These are phyloP conservation scores for Malus sylvestris DNA, from an alignment of 306 rosid species.

Conservation along the genomic window DNA sequence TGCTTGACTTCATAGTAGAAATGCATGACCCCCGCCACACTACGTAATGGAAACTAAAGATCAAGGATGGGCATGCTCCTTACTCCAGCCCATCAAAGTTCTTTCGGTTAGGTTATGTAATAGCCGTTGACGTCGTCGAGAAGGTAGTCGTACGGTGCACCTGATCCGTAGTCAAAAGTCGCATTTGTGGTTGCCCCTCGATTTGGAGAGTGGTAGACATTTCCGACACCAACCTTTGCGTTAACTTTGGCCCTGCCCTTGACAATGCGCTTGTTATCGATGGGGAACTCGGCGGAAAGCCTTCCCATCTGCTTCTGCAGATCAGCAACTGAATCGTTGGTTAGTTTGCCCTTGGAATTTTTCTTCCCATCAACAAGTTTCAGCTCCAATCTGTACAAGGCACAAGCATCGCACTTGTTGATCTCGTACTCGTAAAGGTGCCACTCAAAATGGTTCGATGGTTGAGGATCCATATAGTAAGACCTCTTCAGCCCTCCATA, in stretches of 20 bases:
- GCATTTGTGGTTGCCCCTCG: slow-evolving; percentile 50
- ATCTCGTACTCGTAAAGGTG: slow-evolving; percentile 97
- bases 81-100: slow-evolving; percentile 22
- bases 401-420: slow-evolving; percentile 86
- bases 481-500: slow-evolving; percentile 93
- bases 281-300: slow-evolving; percentile 88
- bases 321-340: slow-evolving; percentile 85
- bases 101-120: slow-evolving; percentile 40
- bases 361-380: slow-evolving; percentile 95
- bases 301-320: slow-evolving; percentile 98
- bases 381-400: slow-evolving; percentile 83
- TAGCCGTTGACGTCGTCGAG: slow-evolving; percentile 55
- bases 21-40: slow-evolving; percentile 14
- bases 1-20: slow-evolving; percentile 34
- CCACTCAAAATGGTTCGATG: slow-evolving; percentile 86
- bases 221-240: slow-evolving; percentile 53
- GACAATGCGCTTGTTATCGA: slow-evolving; percentile 64
- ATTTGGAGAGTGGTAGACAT: slow-evolving; percentile 49
- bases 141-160: slow-evolving; percentile 68
- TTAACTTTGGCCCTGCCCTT: slow-evolving; percentile 70
- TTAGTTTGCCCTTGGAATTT: slow-evolving; percentile 58
- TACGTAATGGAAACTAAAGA: slow-evolving; percentile 21
- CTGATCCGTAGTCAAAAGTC: slow-evolving; percentile 50
- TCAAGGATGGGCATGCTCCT: slow-evolving; percentile 20
- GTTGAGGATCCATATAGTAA: slow-evolving; percentile 98